Conservation (phyloP, 176 grass and related monocot species). For the Urochloa ruziziensis region DNA sequence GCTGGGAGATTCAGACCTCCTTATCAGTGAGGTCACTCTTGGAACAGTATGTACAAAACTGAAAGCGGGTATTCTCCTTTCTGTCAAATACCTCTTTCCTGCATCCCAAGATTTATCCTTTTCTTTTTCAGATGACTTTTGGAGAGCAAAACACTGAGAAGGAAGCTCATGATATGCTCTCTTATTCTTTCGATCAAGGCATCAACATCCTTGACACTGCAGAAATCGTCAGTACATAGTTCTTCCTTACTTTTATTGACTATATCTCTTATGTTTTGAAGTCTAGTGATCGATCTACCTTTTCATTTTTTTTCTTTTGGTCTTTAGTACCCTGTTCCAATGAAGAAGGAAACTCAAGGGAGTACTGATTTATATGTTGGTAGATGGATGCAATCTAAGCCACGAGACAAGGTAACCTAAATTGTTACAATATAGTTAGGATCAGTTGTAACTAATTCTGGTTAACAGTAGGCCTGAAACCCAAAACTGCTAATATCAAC, state of each 20-base stretch:
- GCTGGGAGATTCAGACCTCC: conserved; percentile 64
- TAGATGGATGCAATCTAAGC: conserved; percentile 84
- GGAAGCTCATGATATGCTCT: conserved; percentile 37
- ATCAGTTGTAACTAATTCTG: not conserved
- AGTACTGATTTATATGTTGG: conserved; percentile 78
- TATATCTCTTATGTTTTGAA: not conserved
- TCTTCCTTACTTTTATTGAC: not conserved
- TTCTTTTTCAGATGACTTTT: conserved; percentile 29
- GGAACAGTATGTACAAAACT: conserved; percentile 43
- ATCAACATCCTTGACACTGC: conserved; percentile 45
- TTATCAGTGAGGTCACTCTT: conserved; percentile 60
- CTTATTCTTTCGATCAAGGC: conserved; percentile 46
- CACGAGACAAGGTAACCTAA: conserved; percentile 70
- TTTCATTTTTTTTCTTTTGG: not conserved
- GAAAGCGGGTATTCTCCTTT: not conserved
- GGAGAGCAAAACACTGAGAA: conserved; percentile 39
- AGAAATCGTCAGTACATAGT: conserved; percentile 32
- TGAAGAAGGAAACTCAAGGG: conserved; percentile 77
- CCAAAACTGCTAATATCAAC: not conserved
- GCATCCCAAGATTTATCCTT: not conserved
- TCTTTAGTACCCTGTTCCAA: conserved; percentile 71
- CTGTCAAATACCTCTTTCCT: not conserved
- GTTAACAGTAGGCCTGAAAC: not conserved
- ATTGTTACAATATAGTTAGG: not conserved
- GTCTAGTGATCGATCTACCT: not conserved